A percentile compares a stretch with the other conserved stretches of the same genome.
These are phyloP conservation scores for Torulaspora franciscae DNA, from an alignment of 805 yeast species.

Conservation along the genomic window DNA sequence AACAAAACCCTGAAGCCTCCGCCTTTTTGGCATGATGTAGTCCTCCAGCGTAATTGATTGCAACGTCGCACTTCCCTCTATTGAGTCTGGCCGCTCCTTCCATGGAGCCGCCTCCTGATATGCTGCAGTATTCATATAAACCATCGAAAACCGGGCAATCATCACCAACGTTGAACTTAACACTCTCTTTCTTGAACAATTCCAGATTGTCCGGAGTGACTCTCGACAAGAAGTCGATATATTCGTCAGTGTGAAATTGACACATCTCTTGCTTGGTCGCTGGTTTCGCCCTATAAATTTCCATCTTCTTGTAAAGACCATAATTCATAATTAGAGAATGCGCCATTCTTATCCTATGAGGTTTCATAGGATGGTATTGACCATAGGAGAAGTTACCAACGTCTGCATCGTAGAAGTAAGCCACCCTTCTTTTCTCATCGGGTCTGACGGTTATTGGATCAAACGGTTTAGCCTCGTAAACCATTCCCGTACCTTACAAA, in stretches of 20 bases:
- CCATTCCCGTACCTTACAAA: constrained; percentile 1
- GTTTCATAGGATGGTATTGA: constrained; percentile 98
- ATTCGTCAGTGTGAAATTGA: constrained; percentile 97
- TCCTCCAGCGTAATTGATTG: constrained; percentile 96
- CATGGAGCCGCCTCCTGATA: constrained; percentile 89
- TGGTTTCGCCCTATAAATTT: constrained; percentile 92
- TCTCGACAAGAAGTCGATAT: constrained; percentile 83
- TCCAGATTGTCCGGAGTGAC: constrained; percentile 92
- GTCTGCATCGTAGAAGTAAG: constrained; percentile 82
- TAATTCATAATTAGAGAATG: constrained; percentile 95
- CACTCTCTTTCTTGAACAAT: constrained; percentile 79
- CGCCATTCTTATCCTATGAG: constrained; percentile 97
- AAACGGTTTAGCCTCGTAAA: constrained; percentile 53
- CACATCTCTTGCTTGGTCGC: constrained; percentile 98
- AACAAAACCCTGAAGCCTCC: constrained; percentile 94
- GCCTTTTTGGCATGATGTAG: constrained; percentile 93
- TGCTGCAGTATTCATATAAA: constrained; percentile 80
- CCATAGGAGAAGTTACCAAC: constrained; percentile 98
- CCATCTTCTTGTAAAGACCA: constrained; percentile 95
- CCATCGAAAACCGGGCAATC: constrained; percentile 97
- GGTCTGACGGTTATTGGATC: constrained; percentile 56
- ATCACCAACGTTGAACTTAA: constrained; percentile 85
- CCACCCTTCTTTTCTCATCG: constrained; percentile 52
- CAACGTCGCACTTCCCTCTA: constrained; percentile 85
- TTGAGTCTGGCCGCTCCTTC: constrained; percentile 86